Percentiles rank a stretch among this genome's conserved stretches.
phyloP scores from a whole-genome alignment of 805 yeast genomes.

The Lipomyces starkeyi region DNA sequence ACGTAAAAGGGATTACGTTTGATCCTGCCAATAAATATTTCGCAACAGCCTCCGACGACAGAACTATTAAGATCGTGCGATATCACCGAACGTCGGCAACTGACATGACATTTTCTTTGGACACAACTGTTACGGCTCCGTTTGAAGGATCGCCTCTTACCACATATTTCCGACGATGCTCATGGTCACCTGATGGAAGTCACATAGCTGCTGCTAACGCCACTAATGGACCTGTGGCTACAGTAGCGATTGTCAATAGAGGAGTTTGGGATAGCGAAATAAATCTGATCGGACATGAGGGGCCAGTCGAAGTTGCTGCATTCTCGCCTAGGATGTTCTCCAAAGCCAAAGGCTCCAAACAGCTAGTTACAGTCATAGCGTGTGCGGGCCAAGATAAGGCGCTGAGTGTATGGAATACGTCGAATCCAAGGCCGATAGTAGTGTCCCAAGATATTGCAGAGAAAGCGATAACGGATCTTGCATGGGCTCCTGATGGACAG shows the following conservation, averaged over 20 bases:
- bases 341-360: constrained; percentile 44
- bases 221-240: constrained; percentile 67
- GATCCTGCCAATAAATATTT: constrained; percentile 98
- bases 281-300: constrained; percentile 70
- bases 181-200: constrained; percentile 82
- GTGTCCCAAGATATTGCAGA: constrained; percentile 77
- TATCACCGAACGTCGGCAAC: constrained; percentile 71
- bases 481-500: constrained; percentile 86
- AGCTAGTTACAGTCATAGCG: constrained; percentile 73
- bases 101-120: constrained; percentile 84
- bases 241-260: constrained; percentile 64
- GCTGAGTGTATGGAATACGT: constrained; percentile 86
- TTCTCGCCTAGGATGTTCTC: constrained; percentile 55
- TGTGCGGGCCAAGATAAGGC: constrained; percentile 95
- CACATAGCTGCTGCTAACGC: constrained; percentile 72
- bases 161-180: constrained; percentile 76
- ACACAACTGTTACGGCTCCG: constrained; percentile 81
- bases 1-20: constrained; percentile 94
- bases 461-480: constrained; percentile 83
- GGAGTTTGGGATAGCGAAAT: constrained; percentile 72
- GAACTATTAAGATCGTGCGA: constrained; percentile 85
- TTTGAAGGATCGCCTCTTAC: constrained; percentile 88
- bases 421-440: constrained; percentile 73
- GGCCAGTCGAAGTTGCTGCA: constrained; percentile 67
- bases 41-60: constrained; percentile 95